phyloP scores from a whole-genome alignment of 1,139 yeast species.

The Geotrichum restrictum region DNA sequence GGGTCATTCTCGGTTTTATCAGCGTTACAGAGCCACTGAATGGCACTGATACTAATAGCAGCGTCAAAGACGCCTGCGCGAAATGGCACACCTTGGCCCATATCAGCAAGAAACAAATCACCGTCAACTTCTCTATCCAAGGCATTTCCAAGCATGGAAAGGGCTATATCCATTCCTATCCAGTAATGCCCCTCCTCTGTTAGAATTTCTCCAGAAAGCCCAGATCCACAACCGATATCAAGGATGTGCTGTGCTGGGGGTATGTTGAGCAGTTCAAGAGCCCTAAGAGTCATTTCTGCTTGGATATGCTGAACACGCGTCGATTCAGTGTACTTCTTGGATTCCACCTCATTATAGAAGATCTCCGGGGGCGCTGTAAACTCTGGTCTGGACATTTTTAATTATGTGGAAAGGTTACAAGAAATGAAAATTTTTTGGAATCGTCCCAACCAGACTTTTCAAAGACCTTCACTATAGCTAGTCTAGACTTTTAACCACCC shows the following conservation, averaged over 20 bases:
- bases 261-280: constrained; percentile 78
- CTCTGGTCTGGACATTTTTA: constrained; percentile 89
- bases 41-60: constrained; percentile 89
- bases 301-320: constrained; percentile 97
- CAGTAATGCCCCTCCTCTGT: constrained; percentile 92
- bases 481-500: too few species aligned
- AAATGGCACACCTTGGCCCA: constrained; percentile 92
- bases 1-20: constrained; percentile 83
- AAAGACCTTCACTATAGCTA: too few species aligned
- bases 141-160: constrained; percentile 94
- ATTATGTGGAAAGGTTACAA: background rate
- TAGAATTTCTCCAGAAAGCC: constrained; percentile 88
- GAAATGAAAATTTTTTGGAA: constrained; percentile 1
- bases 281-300: constrained; percentile 94
- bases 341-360: constrained; percentile 86
- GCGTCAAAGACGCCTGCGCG: constrained; percentile 97
- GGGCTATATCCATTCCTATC: constrained; percentile 96
- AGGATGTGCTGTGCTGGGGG: constrained; percentile 64
- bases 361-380: constrained; percentile 96
- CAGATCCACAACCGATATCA: constrained; percentile 97
- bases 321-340: constrained; percentile 82
- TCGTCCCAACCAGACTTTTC: background rate
- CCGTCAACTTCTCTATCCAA: constrained; percentile 90
- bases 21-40: constrained; percentile 98
- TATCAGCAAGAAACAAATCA: constrained; percentile 83